Base-by-base conservation (phyloP, 2,329 filamentous ascomycete species). In the Alternaria alternata region DNA sequence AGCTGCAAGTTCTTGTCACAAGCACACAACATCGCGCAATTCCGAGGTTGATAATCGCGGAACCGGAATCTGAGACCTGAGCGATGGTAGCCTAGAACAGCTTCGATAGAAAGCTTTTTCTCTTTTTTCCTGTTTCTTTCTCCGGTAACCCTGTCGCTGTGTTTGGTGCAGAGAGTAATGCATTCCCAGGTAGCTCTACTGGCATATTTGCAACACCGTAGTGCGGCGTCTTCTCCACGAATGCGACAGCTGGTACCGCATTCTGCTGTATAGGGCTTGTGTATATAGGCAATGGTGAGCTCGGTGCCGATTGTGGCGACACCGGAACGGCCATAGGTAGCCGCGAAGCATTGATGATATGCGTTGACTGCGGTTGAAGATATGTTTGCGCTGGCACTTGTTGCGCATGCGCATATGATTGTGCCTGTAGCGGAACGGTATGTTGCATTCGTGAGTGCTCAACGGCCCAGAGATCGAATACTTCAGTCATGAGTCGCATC, bases 401-500 rank as follows among this genome's bases (percentile, higher is more conserved):
- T 42, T 63, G 63, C 39, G 43, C 54, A 39, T 47, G 36, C 24
- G 42, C n/a, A 54, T 61, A 49, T 28, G 44, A 54, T 11, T 47
- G 51, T 39, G 41, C 39, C 8, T 61, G 54, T 22, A 47, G 43
- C 16, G 28, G 42, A n/a, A 32, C 61, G 51, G 26, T 61, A 62
- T 20, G 54, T 39, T 20, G 61, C 18, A 51, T 36, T 26, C 66
- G 65, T 54, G 64, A 11, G 43, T 70, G 67, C 41, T 75, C 73
- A 14, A 62, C 62, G 36, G 69, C 67, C 75, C 74, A 77, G 20
- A 70, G 56, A 7, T 62, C 56, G 46, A 76, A 76, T 12, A 75
- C 73, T 41, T 75, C 69, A 2, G 70, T 70, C 69, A 77, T 76
- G 20, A 74, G 74, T 41, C 63, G 63, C 67, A 75, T 72, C 74